Evolutionary conservation across 2,329 filamentous ascomycete genomes (phyloP).

Genomic region (Claviceps humidiphila): DNA sequence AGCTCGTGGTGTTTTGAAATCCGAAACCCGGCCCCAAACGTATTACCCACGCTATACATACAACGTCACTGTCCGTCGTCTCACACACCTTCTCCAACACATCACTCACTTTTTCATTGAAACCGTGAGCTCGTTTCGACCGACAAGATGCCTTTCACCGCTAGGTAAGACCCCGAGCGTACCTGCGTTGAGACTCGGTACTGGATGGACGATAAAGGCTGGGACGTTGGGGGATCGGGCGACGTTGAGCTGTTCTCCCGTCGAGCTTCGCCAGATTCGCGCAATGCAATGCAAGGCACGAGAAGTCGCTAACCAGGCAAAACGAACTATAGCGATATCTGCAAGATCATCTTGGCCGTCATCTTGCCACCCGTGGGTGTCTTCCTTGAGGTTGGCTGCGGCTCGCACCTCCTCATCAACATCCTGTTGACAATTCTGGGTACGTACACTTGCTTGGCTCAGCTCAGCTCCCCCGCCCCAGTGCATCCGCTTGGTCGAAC

Average conservation of each 20-base stretch:
- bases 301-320: neutral
- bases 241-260: no score
- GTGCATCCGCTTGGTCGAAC: no score
- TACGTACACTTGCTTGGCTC: constrained; percentile 13
- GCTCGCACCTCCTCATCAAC: constrained; percentile 82
- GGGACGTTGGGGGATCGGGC: no score
- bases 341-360: constrained; percentile 71
- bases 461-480: no score
- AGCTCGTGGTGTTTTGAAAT: no score
- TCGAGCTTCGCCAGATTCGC: neutral
- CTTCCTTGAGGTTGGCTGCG: constrained; percentile 87
- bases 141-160: constrained; percentile 45
- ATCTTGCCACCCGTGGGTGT: constrained; percentile 83
- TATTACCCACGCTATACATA: no score
- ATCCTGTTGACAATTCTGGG: constrained; percentile 69
- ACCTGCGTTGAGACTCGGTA: neutral
- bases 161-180: constrained; percentile 30
- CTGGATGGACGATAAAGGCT: no score
- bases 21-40: no score
- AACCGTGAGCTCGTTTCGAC: constrained; percentile 3
- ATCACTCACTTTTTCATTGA: no score
- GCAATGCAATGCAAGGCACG: constrained; percentile 4
- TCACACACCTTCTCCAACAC: neutral
- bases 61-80: neutral
- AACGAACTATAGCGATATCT: constrained; percentile 33